phyloP scores from a whole-genome alignment of 371 early-diverging fungal species.

The Circinella minor region DNA sequence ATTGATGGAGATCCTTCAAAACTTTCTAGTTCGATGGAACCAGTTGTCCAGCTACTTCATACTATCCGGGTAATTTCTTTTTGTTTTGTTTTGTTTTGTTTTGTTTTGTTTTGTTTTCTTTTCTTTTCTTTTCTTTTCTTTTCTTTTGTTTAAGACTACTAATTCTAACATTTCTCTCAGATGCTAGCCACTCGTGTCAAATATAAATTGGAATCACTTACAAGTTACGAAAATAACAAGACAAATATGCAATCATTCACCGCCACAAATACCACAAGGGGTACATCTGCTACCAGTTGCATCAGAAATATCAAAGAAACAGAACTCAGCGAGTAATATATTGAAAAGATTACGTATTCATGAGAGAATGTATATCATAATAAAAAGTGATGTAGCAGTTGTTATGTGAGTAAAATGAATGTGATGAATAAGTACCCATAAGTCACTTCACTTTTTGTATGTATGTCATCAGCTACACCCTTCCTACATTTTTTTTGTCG shows the following conservation, averaged over 20 bases:
- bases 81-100: not conserved
- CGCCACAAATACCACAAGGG: not conserved
- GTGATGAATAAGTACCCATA: not conserved
- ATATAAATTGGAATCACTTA: constrained; percentile 1
- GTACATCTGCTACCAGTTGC: constrained; percentile 3
- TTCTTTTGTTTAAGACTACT: constrained; percentile 1
- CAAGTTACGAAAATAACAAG: not conserved
- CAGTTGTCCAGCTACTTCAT: not conserved
- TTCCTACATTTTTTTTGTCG: no score
- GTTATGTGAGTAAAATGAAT: constrained; percentile 6
- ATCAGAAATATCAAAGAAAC: constrained; percentile 4
- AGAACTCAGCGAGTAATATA: not conserved
- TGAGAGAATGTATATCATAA: constrained; percentile 4
- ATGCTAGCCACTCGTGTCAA: constrained; percentile 3
- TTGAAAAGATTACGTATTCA: not conserved
- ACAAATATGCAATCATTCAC: not conserved
- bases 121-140: no score
- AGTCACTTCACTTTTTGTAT: not conserved
- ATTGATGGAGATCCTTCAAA: not conserved
- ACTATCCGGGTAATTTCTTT: not conserved
- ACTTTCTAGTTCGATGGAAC: not conserved
- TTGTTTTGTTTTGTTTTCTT: no score
- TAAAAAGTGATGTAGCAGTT: constrained; percentile 4
- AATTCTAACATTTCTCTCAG: not conserved
- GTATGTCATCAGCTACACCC: not conserved